Evolutionary conservation across 2,329 filamentous ascomycete genomes (phyloP).

Genomic region (Arthrocladium fulminans): DNA sequence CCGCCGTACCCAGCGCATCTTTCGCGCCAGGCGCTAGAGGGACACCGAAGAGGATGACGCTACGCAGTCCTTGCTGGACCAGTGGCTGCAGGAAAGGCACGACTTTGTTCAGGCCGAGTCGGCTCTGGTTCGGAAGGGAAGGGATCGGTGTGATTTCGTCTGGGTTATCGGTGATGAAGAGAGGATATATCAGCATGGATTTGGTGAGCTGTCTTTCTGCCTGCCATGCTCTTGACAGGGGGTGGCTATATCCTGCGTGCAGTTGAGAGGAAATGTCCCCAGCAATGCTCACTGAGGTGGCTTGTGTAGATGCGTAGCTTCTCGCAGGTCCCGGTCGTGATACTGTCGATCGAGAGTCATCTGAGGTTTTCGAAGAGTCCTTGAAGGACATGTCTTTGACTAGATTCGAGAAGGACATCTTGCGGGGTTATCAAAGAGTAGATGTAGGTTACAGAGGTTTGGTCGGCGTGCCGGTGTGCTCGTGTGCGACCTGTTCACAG

Average conservation of each 20-base stretch:
- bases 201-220: slow-evolving; percentile 78
- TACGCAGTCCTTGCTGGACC: slow-evolving; percentile 78
- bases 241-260: slow-evolving; percentile 74
- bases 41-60: slow-evolving; percentile 93
- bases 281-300: slow-evolving; percentile 44
- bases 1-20: slow-evolving; percentile 81
- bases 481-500: neutral
- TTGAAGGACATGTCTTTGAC: slow-evolving; percentile 42
- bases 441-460: neutral
- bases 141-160: slow-evolving; percentile 87
- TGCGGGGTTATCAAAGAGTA: slow-evolving; percentile 4
- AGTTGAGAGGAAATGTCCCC: slow-evolving; percentile 72
- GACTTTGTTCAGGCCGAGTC: slow-evolving; percentile 77
- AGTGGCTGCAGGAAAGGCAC: slow-evolving; percentile 78
- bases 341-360: slow-evolving; percentile 36
- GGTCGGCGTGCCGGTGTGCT: neutral
- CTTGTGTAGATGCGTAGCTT: slow-evolving; percentile 40
- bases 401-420: slow-evolving; percentile 43
- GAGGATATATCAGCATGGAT: slow-evolving; percentile 96
- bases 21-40: slow-evolving; percentile 73
- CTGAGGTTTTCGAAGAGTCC: slow-evolving; percentile 27
- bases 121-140: slow-evolving; percentile 82
- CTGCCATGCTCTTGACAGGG: slow-evolving; percentile 71
- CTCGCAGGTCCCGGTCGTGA: slow-evolving; percentile 33
- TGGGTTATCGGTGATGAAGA: slow-evolving; percentile 90